Percentiles rank a stretch among this genome's conserved stretches.
phyloP scores from a whole-genome alignment of 352 stramenopile genomes.

The Globisporangium middletonii region DNA sequence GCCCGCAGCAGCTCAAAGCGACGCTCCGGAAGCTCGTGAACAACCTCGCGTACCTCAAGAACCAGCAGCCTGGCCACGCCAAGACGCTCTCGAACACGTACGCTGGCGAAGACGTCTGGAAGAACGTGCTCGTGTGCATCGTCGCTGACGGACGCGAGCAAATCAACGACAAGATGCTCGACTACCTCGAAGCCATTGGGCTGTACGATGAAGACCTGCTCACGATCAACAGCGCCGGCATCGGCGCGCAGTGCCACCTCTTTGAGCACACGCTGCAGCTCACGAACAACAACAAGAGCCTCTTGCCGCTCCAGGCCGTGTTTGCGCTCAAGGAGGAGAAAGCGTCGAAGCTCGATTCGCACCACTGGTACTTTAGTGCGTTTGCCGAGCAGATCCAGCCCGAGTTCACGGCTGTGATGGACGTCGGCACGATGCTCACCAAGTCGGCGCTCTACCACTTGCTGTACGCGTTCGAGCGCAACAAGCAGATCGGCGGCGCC shows the following conservation, averaged over 20 bases:
- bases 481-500: slow-evolving; percentile 73
- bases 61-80: slow-evolving; percentile 25
- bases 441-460: slow-evolving; percentile 76
- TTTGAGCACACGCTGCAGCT: slow-evolving; percentile 85
- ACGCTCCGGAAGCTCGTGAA: slow-evolving; percentile 80
- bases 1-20: slow-evolving; percentile 50
- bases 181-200: slow-evolving; percentile 67
- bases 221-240: slow-evolving; percentile 81
- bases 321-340: slow-evolving; percentile 84
- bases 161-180: slow-evolving; percentile 71
- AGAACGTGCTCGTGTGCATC: slow-evolving; percentile 79
- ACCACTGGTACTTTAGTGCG: slow-evolving; percentile 83
- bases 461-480: slow-evolving; percentile 70
- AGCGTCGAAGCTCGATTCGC: slow-evolving; percentile 77
- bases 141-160: slow-evolving; percentile 74
- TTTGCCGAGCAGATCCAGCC: slow-evolving; percentile 81
- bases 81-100: slow-evolving; percentile 36
- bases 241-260: slow-evolving; percentile 74
- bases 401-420: slow-evolving; percentile 78
- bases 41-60: slow-evolving; percentile 68
- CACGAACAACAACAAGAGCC: slow-evolving; percentile 53
- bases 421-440: slow-evolving; percentile 81
- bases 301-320: slow-evolving; percentile 69
- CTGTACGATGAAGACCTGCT: slow-evolving; percentile 82
- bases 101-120: slow-evolving; percentile 65